Evolutionary conservation across 1,284 basidiomycete genomes (phyloP).

Genomic region (Chiua sp.): DNA sequence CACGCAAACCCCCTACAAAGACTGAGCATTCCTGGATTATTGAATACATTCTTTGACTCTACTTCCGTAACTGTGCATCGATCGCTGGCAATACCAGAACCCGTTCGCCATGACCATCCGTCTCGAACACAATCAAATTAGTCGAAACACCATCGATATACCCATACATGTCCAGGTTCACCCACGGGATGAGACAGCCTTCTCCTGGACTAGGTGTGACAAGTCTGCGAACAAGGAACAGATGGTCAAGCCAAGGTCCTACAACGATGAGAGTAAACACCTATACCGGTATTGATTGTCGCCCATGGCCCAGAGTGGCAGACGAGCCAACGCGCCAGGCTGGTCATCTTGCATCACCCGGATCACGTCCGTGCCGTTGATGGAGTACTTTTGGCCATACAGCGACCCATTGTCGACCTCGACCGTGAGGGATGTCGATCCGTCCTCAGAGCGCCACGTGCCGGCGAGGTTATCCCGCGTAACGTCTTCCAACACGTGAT

Average conservation of each 20-base stretch:
- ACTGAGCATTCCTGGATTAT: too few relatives aligned
- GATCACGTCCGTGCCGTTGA: conserved; percentile 29
- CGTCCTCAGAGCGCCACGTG: conserved; percentile 24
- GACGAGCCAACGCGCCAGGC: conserved; percentile 2
- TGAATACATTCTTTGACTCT: not conserved
- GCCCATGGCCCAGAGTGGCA: conserved; percentile 24
- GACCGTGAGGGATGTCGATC: conserved; percentile 13
- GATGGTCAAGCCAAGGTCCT: not conserved
- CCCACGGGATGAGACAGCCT: conserved; percentile 28
- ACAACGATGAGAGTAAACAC: not conserved
- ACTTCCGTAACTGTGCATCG: conserved; percentile 10
- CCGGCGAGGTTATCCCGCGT: conserved; percentile 17
- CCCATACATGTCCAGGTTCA: conserved; percentile 26
- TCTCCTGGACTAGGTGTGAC: conserved; percentile 3
- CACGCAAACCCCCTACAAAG: too few relatives aligned
- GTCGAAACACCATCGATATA: conserved; percentile 31
- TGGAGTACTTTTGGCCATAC: conserved; percentile 25
- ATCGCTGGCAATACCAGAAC: conserved; percentile 23
- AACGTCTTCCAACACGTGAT: conserved; percentile 37
- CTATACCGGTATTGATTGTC: conserved; percentile 26
- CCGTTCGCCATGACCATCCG: not conserved
- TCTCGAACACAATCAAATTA: conserved; percentile 21
- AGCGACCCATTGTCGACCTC: conserved; percentile 28
- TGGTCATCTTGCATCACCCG: conserved; percentile 19
- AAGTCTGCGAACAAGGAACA: not conserved